Evolutionary conservation across 306 rosid species (phyloP).

Genomic region (Comarum palustre): DNA sequence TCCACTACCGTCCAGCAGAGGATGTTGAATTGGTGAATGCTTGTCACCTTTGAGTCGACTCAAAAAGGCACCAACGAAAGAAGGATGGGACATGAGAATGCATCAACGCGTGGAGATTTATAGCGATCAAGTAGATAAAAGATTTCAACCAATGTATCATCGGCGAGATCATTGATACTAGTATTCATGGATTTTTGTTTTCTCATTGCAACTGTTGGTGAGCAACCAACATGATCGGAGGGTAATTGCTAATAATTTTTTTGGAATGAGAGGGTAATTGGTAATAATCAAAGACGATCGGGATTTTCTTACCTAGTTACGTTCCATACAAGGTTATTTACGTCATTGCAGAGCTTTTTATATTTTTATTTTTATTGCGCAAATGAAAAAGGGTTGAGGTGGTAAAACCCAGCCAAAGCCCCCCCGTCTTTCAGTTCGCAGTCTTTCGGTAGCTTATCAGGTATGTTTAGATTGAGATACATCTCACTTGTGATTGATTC

Average conservation of each 20-base stretch:
- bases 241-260: no score
- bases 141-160: neutral
- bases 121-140: neutral
- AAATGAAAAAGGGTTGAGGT: neutral
- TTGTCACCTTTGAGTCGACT: neutral
- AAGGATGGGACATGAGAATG: neutral
- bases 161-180: no score
- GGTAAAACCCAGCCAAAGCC: neutral
- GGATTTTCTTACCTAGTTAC: no score
- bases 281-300: no score
- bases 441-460: neutral
- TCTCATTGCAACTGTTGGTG: no score
- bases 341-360: neutral
- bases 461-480: neutral
- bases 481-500: neutral
- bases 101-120: neutral
- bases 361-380: neutral
- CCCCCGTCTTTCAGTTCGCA: neutral
- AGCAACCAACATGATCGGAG: no score
- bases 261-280: no score
- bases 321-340: no score
- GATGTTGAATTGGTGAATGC: neutral
- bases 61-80: neutral
- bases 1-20: neutral
- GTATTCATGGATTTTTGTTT: no score